Base-by-base conservation (phyloP, 192 early-diverging fungal genomes). In the Thamnidium elegans region DNA sequence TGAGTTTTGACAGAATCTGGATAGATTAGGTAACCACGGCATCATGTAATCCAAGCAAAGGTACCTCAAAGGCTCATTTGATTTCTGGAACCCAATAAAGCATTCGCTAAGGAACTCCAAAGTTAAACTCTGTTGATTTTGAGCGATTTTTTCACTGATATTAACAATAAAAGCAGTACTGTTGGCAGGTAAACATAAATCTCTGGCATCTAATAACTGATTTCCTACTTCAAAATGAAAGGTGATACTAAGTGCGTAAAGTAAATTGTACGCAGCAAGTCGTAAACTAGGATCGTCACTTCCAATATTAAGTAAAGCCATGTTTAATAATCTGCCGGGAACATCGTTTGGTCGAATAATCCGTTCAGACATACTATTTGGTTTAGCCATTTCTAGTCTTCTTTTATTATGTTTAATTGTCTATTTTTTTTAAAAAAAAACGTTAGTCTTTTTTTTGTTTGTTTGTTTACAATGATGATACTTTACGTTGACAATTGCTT, bases 321-420 rank as follows among this genome's bases (percentile, higher is more conserved):
- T 93, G 59, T 96, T 97, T 43, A 98, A 79, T 44, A 98, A 72
- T 17, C 89, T 90, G 10, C 95, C 96, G 0, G 94, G 92, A 7
- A 97, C 94, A 81, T 95, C 94, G 10, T 82, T 80, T 4, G 95
- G 93, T 51, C 89, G 84, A 50, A 98, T 87, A 2, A 77, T 83
- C 55, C 93, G 85, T 53, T 93, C 89, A 19, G 79, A 75, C 19
- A 87, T 74, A 53, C 77, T 81, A 10, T 75, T 67, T 13, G 87
- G 89, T 56, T 85, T 86, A 0, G 89, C 69, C 52, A 82, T 80
- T 48, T 89, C 79, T 72, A 86, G 91, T 19, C 89, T 71, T 44
- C 87, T 71, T 47, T 89, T 88, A 0, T 89, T 86, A 56, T 82
- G 84, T 48, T 89, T 84, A 39, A 96, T 81, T 13, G 87, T 84